A percentile compares a stretch with the other conserved stretches of the same genome.
Evolutionary conservation across 2,329 filamentous ascomycete species (phyloP).

Genomic region (Colletotrichum tropicale): DNA sequence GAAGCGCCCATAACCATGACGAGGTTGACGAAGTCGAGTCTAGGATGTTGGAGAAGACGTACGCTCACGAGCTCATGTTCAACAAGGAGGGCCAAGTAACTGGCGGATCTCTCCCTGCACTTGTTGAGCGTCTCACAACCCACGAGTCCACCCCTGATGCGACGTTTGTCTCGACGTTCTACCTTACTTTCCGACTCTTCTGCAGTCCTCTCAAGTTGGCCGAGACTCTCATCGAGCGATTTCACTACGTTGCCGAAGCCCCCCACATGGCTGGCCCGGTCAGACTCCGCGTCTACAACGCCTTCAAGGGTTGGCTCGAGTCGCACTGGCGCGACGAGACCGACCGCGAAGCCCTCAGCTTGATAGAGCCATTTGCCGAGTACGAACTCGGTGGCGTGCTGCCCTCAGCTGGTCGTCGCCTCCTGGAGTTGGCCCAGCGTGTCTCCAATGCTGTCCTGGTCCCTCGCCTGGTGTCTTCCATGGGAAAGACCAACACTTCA

Average conservation of each 20-base stretch:
- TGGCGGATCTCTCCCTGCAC: constrained; percentile 85
- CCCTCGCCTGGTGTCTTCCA: constrained; percentile 81
- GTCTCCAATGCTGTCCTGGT: constrained; percentile 79
- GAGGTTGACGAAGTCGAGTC: constrained; percentile 81
- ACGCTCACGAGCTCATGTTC: constrained; percentile 86
- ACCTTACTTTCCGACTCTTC: constrained; percentile 94
- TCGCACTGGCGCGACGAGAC: constrained; percentile 89
- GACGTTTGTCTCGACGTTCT: constrained; percentile 92
- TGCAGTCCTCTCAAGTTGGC: constrained; percentile 81
- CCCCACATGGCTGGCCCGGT: constrained; percentile 78
- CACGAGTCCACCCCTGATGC: constrained; percentile 92
- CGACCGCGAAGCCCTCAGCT: constrained; percentile 75
- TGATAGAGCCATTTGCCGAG: constrained; percentile 82
- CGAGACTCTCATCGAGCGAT: constrained; percentile 84
- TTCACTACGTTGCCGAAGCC: constrained; percentile 86
- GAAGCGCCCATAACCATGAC: constrained; percentile 68
- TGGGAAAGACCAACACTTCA: constrained; percentile 85
- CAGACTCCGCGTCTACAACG: constrained; percentile 89
- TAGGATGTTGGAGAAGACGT: constrained; percentile 89
- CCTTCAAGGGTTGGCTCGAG: constrained; percentile 97
- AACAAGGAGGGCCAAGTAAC: constrained; percentile 96
- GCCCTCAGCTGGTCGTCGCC: constrained; percentile 78
- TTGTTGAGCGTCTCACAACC: constrained; percentile 93
- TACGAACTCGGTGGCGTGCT: constrained; percentile 71
- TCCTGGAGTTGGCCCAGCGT: constrained; percentile 79